Conservation (phyloP, 495 filamentous ascomycete genomes). For the Aspergillus sclerotiicarbonarius region DNA sequence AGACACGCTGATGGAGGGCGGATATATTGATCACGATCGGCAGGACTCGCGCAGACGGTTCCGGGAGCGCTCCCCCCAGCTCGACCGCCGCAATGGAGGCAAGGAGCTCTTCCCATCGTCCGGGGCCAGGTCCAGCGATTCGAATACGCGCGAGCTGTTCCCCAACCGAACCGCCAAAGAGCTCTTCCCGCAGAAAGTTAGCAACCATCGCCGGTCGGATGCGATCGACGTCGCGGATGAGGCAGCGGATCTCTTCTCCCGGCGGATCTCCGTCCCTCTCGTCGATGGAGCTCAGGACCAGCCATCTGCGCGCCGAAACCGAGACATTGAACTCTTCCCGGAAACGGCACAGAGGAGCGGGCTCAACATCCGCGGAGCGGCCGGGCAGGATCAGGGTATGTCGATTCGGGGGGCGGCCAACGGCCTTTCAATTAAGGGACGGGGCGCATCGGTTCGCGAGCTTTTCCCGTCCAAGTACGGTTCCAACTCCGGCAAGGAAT, state of each 20-base stretch:
- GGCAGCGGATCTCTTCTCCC: constrained; percentile 55
- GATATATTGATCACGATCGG: constrained; percentile 42
- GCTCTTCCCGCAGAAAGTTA: constrained; percentile 64
- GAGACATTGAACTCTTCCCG: constrained; percentile 43
- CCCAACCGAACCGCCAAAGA: constrained; percentile 58
- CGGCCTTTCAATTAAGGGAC: constrained; percentile 47
- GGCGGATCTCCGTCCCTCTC: constrained; percentile 52
- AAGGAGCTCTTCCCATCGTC: constrained; percentile 48
- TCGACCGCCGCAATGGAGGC: constrained; percentile 33
- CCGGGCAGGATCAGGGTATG: constrained; percentile 55
- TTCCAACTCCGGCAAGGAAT: constrained; percentile 58
- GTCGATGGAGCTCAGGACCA: constrained; percentile 43
- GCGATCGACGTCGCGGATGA: constrained; percentile 65
- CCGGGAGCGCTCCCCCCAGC: constrained; percentile 42
- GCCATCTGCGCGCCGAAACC: constrained; percentile 26
- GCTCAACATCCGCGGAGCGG: constrained; percentile 63
- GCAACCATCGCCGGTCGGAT: constrained; percentile 62
- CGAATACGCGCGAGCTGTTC: constrained; percentile 43
- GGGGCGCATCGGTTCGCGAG: constrained; percentile 58
- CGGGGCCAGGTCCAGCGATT: constrained; percentile 12
- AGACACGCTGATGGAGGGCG: constrained; percentile 56
- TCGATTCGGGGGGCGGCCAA: constrained; percentile 62
- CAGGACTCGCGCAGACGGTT: constrained; percentile 35
- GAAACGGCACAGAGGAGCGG: constrained; percentile 27
- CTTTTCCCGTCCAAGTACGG: constrained; percentile 65